Conservation (phyloP, 129 eudicot species). For the Pseudognaphalium luteoalbum region DNA sequence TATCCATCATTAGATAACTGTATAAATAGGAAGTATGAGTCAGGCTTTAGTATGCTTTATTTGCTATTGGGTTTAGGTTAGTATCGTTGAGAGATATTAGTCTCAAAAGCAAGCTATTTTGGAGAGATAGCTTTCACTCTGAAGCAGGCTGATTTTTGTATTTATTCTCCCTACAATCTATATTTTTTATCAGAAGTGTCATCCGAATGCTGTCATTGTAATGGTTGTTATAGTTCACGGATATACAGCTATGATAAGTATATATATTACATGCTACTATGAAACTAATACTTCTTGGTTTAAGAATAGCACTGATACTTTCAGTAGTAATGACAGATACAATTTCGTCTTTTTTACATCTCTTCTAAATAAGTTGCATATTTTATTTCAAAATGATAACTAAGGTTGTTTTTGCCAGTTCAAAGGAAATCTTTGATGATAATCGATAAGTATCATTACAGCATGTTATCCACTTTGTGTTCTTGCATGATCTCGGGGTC, state of each 20-base stretch:
- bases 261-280: neutral
- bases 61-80: neutral
- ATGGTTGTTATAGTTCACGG: neutral
- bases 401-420: constrained; percentile 1
- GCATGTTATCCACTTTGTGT: neutral
- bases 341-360: neutral
- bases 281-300: constrained; percentile 9
- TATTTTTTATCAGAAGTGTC: neutral
- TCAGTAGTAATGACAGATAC: neutral
- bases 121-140: neutral
- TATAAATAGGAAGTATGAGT: neutral
- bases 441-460: neutral
- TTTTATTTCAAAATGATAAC: neutral
- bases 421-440: neutral
- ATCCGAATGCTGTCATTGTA: neutral
- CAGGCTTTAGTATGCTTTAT: neutral
- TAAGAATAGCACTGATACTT: neutral
- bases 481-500: neutral
- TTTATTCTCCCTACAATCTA: neutral
- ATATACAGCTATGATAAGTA: constrained; percentile 2
- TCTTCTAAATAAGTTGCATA: neutral
- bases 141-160: neutral
- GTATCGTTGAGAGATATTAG: neutral
- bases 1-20: neutral
- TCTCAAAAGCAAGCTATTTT: neutral